Evolutionary conservation across 306 rosid genomes (phyloP), one percentile per base, ranked within the genome.

Genomic region (Benincasa hispida): DNA sequence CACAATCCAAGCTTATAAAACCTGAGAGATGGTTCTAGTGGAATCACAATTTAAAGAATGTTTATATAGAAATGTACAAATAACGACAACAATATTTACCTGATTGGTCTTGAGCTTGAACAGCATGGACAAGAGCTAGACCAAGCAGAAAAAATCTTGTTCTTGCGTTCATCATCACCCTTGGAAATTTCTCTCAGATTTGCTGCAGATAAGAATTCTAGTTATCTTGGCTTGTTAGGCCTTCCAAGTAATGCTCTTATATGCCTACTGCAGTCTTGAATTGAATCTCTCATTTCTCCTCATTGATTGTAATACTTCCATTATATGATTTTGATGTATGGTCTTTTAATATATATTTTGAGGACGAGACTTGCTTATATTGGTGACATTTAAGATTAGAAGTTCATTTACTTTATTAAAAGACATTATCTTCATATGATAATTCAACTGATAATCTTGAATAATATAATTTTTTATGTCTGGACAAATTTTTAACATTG

Each of bases 1-100:
- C 87, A 47, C 87, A 84, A 35, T 84, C 87, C 14, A 84, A 25
- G 72, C 84, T 84, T 15, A 84, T 68, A 61, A 84, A 84, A 39
- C 76, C 87, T 83, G 47, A 41, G 50, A 42, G 51, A 45, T 45
- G 0, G 13, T 12, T 45, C 13, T 37, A 66, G 53, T 5, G 9
- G 21, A 11, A 66, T 10, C n/a, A 37, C 25, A 1, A 15, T 61
- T 61, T 61, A 0, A 61, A 14, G 68, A 28, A 15, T 17, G 39
- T 61, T 61, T 61, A 14, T 2, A 15, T 30, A 28, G 68, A 61
- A 60, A 28, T 56, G 8, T 28, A 13, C 39, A 30, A 30, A 61
- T 30, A 2, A 28, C n/a, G 41, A 61, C 30, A 18, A 74, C 34
- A 42, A 45, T 45, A 2, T 45, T 45, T 45, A 45, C 51, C 51